phyloP scores from a whole-genome alignment of 2,329 filamentous ascomycete genomes.

The Paecilomyces sp. region DNA sequence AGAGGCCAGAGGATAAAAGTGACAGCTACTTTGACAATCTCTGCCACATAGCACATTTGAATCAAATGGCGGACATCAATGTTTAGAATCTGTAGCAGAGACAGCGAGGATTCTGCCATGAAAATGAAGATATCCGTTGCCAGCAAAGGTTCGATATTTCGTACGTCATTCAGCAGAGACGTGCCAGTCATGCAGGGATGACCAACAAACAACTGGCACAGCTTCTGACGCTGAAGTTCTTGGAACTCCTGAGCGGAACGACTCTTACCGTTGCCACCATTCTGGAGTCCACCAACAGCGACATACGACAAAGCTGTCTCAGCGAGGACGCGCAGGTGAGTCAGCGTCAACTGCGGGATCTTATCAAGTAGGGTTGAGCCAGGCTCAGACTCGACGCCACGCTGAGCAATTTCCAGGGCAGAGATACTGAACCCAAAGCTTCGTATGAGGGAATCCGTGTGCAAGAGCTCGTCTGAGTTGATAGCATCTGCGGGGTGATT shows the following conservation, averaged over 20 bases:
- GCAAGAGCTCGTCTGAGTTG: constrained; percentile 40
- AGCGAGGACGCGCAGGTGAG: constrained; percentile 77
- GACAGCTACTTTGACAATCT: constrained; percentile 74
- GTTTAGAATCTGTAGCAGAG: constrained; percentile 58
- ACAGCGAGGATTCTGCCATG: constrained; percentile 69
- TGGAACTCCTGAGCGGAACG: constrained; percentile 57
- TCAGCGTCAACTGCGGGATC: constrained; percentile 75
- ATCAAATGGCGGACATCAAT: constrained; percentile 74
- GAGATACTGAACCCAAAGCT: constrained; percentile 77
- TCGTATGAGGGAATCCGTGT: constrained; percentile 36
- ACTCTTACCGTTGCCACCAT: constrained; percentile 50
- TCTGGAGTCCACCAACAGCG: constrained; percentile 63
- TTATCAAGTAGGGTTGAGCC: constrained; percentile 73
- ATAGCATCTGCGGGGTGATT: constrained; percentile 34
- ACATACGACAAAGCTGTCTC: constrained; percentile 86
- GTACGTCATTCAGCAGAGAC: constrained; percentile 25
- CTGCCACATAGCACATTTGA: constrained; percentile 80
- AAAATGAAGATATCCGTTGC: constrained; percentile 47
- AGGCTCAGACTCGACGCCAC: constrained; percentile 68
- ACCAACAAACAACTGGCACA: constrained; percentile 67
- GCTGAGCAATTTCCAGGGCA: constrained; percentile 83
- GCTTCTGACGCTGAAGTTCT: constrained; percentile 62
- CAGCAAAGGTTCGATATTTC: constrained; percentile 33
- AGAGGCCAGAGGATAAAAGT: constrained; percentile 41
- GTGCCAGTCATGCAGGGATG: constrained; percentile 34